These are phyloP conservation scores for Potentilla sterilis DNA, from an alignment of 306 rosid species.

Conservation along the genomic window DNA sequence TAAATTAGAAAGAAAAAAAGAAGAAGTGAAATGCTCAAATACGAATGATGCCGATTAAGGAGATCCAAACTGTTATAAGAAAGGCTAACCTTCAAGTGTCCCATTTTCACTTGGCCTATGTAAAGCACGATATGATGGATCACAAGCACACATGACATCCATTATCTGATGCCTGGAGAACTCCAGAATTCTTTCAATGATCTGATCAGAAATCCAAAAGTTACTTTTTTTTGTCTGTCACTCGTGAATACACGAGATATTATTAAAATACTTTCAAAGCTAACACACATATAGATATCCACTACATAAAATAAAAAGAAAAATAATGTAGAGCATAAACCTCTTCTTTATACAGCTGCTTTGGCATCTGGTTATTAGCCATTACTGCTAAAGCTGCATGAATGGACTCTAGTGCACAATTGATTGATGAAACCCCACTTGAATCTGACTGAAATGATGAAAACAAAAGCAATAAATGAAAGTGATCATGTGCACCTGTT, in stretches of 20 bases:
- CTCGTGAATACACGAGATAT: neutral
- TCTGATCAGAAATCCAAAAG: constrained; percentile 41
- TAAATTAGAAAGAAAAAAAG: too few relatives aligned
- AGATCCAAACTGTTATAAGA: constrained; percentile 1
- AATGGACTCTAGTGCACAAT: constrained; percentile 87
- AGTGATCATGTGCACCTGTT: neutral
- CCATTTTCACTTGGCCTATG: constrained; percentile 80
- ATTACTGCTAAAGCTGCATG: constrained; percentile 90
- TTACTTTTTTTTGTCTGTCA: constrained; percentile 19
- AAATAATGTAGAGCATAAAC: constrained; percentile 26
- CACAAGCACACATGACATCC: constrained; percentile 94
- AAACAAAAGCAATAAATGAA: constrained; percentile 14
- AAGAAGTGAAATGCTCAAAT: too few relatives aligned
- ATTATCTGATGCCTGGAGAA: constrained; percentile 83
- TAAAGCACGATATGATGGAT: constrained; percentile 86
- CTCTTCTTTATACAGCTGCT: constrained; percentile 95
- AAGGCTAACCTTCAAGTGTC: constrained; percentile 67
- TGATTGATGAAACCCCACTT: constrained; percentile 63
- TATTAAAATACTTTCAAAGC: neutral
- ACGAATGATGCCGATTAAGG: neutral
- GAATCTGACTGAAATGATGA: constrained; percentile 72
- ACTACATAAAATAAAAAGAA: neutral
- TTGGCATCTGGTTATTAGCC: constrained; percentile 88
- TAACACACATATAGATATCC: neutral
- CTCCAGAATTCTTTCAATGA: constrained; percentile 95